phyloP scores from a whole-genome alignment of 2,329 filamentous ascomycete genomes.

The Basipetospora chlamydospora region DNA sequence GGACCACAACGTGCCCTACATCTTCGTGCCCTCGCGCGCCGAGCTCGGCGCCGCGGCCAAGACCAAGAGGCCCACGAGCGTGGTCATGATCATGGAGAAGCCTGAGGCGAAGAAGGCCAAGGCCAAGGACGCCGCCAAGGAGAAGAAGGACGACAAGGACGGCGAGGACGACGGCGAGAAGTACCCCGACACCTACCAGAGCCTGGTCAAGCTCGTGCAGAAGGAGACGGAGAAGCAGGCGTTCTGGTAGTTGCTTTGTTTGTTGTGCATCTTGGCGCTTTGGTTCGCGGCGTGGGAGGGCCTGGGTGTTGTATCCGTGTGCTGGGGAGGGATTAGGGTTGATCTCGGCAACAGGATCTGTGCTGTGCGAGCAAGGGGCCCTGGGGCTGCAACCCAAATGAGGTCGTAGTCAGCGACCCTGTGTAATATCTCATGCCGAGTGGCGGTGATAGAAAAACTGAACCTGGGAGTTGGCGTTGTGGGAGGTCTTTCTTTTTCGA shows the following conservation, averaged over 20 bases:
- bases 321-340: no score
- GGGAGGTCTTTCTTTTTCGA: conserved; percentile 1
- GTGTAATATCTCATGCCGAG: conserved; percentile 6
- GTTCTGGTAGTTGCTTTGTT: conserved; percentile 21
- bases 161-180: conserved; percentile 40
- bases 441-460: conserved; percentile 4
- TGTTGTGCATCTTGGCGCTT: not conserved
- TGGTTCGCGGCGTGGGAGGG: not conserved
- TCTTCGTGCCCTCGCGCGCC: conserved; percentile 84
- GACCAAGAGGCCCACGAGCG: conserved; percentile 92
- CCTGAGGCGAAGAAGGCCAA: conserved; percentile 29
- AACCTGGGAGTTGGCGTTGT: conserved; percentile 2
- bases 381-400: no score
- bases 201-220: conserved; percentile 50
- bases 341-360: no score
- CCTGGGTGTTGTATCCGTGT: no score
- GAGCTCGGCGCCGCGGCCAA: conserved; percentile 86
- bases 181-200: conserved; percentile 49
- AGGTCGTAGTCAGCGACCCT: not conserved
- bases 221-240: conserved; percentile 48
- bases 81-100: conserved; percentile 72
- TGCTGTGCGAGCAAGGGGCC: no score
- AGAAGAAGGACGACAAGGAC: conserved; percentile 26
- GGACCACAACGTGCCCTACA: conserved; percentile 92
- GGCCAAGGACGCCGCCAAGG: conserved; percentile 28